These are phyloP conservation scores for Falciphora oryzae DNA, from an alignment of 2,329 filamentous ascomycete genomes.

Conservation along the genomic window DNA sequence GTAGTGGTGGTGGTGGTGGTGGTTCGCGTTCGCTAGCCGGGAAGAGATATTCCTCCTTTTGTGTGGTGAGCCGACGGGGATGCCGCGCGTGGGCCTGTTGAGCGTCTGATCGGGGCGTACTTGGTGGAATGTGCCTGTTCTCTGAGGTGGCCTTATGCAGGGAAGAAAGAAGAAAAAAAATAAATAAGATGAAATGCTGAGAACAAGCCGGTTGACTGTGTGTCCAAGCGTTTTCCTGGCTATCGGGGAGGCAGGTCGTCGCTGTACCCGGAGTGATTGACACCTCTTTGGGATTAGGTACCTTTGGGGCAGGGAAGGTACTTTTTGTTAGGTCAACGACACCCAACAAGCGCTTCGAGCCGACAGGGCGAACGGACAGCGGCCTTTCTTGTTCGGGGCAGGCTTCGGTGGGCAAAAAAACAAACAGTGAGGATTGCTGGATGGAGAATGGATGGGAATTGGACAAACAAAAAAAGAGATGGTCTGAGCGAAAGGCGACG, in stretches of 20 bases:
- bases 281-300: background rate
- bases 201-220: background rate
- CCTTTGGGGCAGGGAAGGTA: too few relatives aligned
- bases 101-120: background rate
- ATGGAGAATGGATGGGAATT: too few relatives aligned
- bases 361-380: background rate
- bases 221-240: background rate
- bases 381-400: background rate
- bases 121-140: background rate
- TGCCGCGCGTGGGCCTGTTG: background rate
- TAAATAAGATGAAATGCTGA: background rate
- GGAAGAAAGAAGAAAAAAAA: background rate
- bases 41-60: background rate
- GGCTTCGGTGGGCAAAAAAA: background rate
- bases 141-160: background rate
- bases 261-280: background rate
- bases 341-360: background rate
- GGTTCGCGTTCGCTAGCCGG: background rate
- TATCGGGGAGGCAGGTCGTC: background rate
- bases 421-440: background rate
- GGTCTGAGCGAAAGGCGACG: conserved; percentile 4
- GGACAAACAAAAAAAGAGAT: background rate
- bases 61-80: background rate
- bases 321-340: background rate
- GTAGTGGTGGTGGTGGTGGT: background rate